Evolutionary conservation across 148 eudicot genomes (phyloP), one percentile per base, ranked within the genome.

Genomic region (Vaccinium vitisidaea): DNA sequence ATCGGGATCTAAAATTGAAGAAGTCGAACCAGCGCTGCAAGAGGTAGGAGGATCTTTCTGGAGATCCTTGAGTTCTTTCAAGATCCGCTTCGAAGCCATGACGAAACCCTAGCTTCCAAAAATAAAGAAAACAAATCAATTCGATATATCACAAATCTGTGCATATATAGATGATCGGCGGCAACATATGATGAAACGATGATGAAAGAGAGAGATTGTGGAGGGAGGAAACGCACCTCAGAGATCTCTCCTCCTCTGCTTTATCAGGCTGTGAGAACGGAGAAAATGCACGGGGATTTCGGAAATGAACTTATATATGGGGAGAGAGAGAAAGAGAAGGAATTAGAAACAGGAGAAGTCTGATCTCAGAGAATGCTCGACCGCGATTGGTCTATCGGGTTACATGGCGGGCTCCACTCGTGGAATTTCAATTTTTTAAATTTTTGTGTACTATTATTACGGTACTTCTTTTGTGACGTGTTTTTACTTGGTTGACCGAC

Each of bases 21-120:
- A 13, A 70, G 36, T 15, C 54, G 48, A 84, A 91, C 93, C 93
- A 43, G 90, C 91, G 80, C 88, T 89, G 86, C 89, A 91, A 71
- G 90, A 89, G 81, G 93, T 85, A 21, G 90, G 90, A 82, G 90
- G 89, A 89, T 89, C 91, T 52, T 84, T 91, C 88, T 89, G 90
- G 7, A 91, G 88, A 91, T 88, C 91, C 88, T 89, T 91, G 59
- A 89, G 80, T 56, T 91, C 91, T 67, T 88, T 89, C 85, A 89
- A 85, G 83, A 89, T 89, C 65, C 91, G 87, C 90, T 91, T 91
- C 2, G 90, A 88, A 46, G 93, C 91, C 93, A 91, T 91, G 88
- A 79, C 77, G 53, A 75, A 87, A 85, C 80, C 89, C 84, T 83
- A 82, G 73, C 59, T 86, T 70, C 13, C 61, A 75, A 55, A 84